Evolutionary conservation across 441 rosid genomes (phyloP).

Genomic region (Erodium trifolium): DNA sequence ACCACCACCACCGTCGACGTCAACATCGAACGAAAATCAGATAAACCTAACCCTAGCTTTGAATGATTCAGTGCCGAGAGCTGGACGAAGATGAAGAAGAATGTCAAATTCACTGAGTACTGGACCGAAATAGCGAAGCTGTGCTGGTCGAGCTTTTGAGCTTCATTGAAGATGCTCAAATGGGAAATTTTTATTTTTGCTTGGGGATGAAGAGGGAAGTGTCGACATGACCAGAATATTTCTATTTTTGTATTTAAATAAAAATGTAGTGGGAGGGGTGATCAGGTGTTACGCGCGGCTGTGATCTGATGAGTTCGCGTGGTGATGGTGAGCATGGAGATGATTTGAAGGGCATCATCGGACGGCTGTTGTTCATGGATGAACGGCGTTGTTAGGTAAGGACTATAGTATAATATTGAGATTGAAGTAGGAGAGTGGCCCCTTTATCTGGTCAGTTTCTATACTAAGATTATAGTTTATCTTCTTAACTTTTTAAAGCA

Average conservation of each 20-base stretch:
- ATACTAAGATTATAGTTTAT: neutral
- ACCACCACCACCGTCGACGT: neutral
- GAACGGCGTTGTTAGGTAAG: neutral
- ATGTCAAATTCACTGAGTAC: neutral
- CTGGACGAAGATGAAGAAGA: constrained; percentile 9
- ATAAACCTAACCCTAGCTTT: constrained; percentile 29
- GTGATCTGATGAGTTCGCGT: too few relatives aligned
- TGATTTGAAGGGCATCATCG: neutral
- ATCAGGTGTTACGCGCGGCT: neutral
- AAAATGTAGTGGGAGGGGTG: neutral
- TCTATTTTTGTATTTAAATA: neutral
- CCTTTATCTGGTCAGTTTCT: neutral
- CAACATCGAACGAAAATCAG: too few relatives aligned
- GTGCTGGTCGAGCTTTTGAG: constrained; percentile 28
- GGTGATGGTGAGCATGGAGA: neutral
- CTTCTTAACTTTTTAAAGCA: too few relatives aligned
- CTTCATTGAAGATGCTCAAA: constrained; percentile 28
- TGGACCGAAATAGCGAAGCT: constrained; percentile 27
- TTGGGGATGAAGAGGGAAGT: constrained; percentile 9
- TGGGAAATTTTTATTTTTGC: constrained; percentile 22
- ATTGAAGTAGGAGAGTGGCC: neutral
- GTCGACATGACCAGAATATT: constrained; percentile 13
- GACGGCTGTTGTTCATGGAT: neutral
- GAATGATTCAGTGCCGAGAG: constrained; percentile 1
- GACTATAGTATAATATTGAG: neutral